Evolutionary conservation across 2,329 filamentous ascomycete species (phyloP), one percentile per base, ranked within the genome.

Genomic region (Sordariomycetes sp.): DNA sequence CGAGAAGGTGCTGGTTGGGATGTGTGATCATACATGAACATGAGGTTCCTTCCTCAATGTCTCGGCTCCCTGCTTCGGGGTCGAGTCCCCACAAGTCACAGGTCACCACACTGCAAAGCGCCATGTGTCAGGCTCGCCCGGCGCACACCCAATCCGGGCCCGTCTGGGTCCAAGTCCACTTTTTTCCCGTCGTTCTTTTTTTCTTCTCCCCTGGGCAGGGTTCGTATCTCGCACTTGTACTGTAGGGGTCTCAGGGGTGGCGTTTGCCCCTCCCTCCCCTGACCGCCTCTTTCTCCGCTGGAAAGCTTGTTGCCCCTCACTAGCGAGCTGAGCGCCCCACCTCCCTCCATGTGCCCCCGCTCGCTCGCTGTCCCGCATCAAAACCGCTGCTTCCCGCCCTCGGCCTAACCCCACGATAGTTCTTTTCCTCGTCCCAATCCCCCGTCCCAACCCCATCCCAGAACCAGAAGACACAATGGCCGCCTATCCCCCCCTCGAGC

Each of bases 401-500:
- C 51, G 16, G 24, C 51, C 25, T 32, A 53, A 53, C 32, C 2
- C 11, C 51, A 53, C 58, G 71, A 65, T 16, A 68, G 58, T 52
- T 24, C 25, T 24, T 57, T 43, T 20, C 37, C 28, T 16, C 18
- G 14, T 43, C 46, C 50, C 37, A 51, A 55, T 50, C 14, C 22
- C 46, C 22, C 28, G 20, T 37, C 40, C 55, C 53, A 58, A 40
- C 37, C 53, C 43, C 59, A 48, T 22, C 5, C 7, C 8, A n/a
- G n/a, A 53, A 28, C 56, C 59, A 54, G 58, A 62, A 69, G 28
- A 32, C 28, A 32, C 59, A 64, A 81, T 80, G 78, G 72, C 72
- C 62, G 57, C 70, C 48, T 89, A 86, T 74, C 87, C 91, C 59
- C 83, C 90, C 62, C 83, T 97, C 64, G 82, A 87, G 71, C 80